A percentile compares a stretch with the other conserved stretches of the same genome.
These are phyloP conservation scores for Ogataea allantospora DNA, from an alignment of 805 yeast genomes.

Conservation along the genomic window DNA sequence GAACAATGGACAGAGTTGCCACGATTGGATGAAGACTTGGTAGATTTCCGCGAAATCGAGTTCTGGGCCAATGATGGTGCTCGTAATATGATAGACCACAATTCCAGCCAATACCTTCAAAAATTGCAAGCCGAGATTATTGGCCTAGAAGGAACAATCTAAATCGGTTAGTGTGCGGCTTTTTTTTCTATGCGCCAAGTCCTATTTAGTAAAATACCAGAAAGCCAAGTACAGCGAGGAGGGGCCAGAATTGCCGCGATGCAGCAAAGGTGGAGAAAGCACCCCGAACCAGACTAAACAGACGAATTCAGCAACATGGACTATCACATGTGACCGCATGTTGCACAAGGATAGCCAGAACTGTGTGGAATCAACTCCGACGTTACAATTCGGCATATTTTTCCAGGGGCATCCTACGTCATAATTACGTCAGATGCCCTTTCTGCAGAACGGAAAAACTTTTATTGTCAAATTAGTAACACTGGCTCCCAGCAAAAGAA, in stretches of 20 bases:
- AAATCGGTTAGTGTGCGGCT: conserved; percentile 5
- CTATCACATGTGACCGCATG: too few relatives aligned
- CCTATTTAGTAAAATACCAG: too few relatives aligned
- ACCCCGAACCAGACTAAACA: too few relatives aligned
- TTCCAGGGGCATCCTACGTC: too few relatives aligned
- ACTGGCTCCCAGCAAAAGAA: conserved; percentile 3
- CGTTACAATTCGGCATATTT: too few relatives aligned
- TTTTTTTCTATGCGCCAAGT: too few relatives aligned
- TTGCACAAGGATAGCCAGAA: too few relatives aligned
- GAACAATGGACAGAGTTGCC: conserved; percentile 36
- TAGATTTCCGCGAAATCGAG: conserved; percentile 19
- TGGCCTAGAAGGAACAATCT: neutral
- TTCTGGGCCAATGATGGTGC: conserved; percentile 30
- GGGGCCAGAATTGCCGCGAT: too few relatives aligned
- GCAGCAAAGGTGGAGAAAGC: too few relatives aligned
- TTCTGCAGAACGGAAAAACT: conserved; percentile 7
- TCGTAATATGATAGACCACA: conserved; percentile 32
- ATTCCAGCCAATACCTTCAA: conserved; percentile 32
- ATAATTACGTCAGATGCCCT: conserved; percentile 7
- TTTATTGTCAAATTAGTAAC: conserved; percentile 1
- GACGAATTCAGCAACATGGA: too few relatives aligned
- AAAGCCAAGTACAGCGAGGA: too few relatives aligned
- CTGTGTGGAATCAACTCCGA: too few relatives aligned
- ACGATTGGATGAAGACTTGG: conserved; percentile 43
- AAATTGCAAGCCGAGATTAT: neutral